Evolutionary conservation across 2,329 filamentous ascomycete species (phyloP).

Genomic region (Saccharata proteae): DNA sequence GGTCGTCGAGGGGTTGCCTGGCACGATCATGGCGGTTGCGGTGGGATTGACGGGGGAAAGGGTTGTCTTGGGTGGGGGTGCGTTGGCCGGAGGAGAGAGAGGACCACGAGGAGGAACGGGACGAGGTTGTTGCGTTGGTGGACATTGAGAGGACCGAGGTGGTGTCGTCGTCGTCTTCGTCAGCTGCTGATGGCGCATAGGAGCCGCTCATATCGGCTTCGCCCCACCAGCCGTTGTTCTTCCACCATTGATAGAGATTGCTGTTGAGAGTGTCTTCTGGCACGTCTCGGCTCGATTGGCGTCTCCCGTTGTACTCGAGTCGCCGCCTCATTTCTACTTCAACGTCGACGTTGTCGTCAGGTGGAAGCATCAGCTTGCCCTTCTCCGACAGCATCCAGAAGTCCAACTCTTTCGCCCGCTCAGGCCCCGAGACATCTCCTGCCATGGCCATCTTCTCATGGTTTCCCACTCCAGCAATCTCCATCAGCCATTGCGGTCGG

Average conservation of each 20-base stretch:
- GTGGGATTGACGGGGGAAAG: slow-evolving; percentile 24
- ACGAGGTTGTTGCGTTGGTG: slow-evolving; percentile 32
- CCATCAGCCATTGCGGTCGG: slow-evolving; percentile 52
- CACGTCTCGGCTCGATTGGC: slow-evolving; percentile 18
- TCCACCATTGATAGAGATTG: slow-evolving; percentile 76
- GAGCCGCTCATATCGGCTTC: slow-evolving; percentile 69
- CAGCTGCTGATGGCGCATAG: slow-evolving; percentile 45
- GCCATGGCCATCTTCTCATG: slow-evolving; percentile 9
- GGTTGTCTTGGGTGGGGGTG: slow-evolving; percentile 62
- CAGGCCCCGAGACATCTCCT: slow-evolving; percentile 14
- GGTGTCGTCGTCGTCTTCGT: slow-evolving; percentile 51
- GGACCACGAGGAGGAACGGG: too few species aligned
- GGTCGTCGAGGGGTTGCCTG: slow-evolving; percentile 51
- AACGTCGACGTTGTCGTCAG: slow-evolving; percentile 59
- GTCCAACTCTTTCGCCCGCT: slow-evolving; percentile 40
- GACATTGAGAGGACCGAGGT: slow-evolving; percentile 69
- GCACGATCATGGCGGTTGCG: too few species aligned
- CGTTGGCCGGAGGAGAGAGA: too few species aligned
- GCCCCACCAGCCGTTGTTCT: slow-evolving; percentile 73
- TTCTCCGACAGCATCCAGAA: slow-evolving; percentile 31
- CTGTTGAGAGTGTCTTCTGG: slow-evolving; percentile 59
- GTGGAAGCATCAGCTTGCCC: slow-evolving; percentile 43
- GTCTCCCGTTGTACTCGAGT: slow-evolving; percentile 29
- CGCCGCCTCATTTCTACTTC: slow-evolving; percentile 64
- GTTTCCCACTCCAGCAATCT: slow-evolving; percentile 33